Evolutionary conservation across 1,284 basidiomycete species (phyloP).

Genomic region (Microbotryum lychnidis-dioicae): DNA sequence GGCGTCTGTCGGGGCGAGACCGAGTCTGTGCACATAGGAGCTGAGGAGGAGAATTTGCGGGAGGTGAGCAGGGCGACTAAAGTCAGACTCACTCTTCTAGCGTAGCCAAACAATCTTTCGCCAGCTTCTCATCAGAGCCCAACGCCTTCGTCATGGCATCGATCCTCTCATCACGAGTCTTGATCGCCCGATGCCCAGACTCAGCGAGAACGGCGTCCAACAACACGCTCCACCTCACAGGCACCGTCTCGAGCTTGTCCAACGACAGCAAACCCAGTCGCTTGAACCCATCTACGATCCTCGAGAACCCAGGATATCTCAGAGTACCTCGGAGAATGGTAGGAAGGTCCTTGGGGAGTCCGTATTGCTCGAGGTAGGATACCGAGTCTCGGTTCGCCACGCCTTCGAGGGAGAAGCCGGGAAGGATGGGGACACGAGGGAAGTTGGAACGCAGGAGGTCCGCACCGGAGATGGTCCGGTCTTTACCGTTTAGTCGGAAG

Average conservation of each 20-base stretch:
- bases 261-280: constrained; percentile 61
- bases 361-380: constrained; percentile 65
- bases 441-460: constrained; percentile 56
- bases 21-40: constrained; percentile 38
- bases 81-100: constrained; percentile 5
- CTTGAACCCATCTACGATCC: constrained; percentile 66
- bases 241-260: constrained; percentile 33
- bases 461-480: constrained; percentile 47
- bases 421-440: constrained; percentile 57
- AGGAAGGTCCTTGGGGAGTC: constrained; percentile 51
- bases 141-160: not conserved
- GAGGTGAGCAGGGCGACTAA: no score
- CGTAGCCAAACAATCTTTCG: not conserved
- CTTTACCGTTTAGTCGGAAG: constrained; percentile 57
- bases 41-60: no score
- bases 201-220: constrained; percentile 10
- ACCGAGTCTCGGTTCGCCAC: constrained; percentile 82
- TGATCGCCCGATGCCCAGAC: no score
- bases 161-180: not conserved
- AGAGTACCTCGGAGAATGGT: constrained; percentile 81
- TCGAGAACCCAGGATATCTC: constrained; percentile 77
- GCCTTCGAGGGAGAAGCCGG: constrained; percentile 68
- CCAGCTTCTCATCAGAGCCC: not conserved
- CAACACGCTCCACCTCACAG: constrained; percentile 32
- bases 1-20: constrained; percentile 43